Percentiles rank a stretch among this genome's conserved stretches.
These are phyloP conservation scores for Rasamsonia emersonii DNA, from an alignment of 2,329 filamentous ascomycete genomes.

Conservation along the genomic window DNA sequence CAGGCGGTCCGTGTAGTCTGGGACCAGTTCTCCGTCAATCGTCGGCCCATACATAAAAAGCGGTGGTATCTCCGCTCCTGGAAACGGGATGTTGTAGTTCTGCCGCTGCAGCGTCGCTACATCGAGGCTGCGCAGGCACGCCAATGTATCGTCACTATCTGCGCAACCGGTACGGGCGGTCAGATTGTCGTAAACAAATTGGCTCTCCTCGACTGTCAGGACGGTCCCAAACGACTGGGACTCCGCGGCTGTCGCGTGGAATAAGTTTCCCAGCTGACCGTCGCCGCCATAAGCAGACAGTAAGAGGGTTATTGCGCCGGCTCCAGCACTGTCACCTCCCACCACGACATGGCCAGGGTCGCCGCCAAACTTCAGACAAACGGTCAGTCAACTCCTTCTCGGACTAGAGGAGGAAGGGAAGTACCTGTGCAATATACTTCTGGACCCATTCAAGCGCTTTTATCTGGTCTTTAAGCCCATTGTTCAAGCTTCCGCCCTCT, in stretches of 20 bases:
- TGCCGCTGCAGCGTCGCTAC: conserved; percentile 35
- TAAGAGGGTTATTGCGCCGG: conserved; percentile 49
- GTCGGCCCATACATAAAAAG: conserved; percentile 45
- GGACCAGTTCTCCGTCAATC: conserved; percentile 44
- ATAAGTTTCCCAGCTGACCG: conserved; percentile 36
- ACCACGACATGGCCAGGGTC: conserved; percentile 19
- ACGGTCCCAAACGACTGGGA: conserved; percentile 46
- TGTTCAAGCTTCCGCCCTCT: conserved; percentile 19
- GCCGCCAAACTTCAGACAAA: conserved; percentile 18
- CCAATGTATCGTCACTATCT: conserved; percentile 31
- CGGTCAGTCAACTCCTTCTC: not conserved
- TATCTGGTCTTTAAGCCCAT: conserved; percentile 15
- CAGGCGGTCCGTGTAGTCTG: conserved; percentile 41
- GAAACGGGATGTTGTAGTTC: conserved; percentile 40
- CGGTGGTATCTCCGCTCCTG: conserved; percentile 34
- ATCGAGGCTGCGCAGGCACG: conserved; percentile 42
- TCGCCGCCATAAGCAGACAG: conserved; percentile 47
- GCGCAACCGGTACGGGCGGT: conserved; percentile 42
- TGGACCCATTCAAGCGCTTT: conserved; percentile 17
- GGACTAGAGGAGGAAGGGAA: not conserved
- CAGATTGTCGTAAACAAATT: conserved; percentile 46
- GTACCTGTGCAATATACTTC: conserved; percentile 23
- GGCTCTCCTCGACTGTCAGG: conserved; percentile 39
- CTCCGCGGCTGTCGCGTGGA: conserved; percentile 46
- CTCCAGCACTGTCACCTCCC: conserved; percentile 22